phyloP scores from a whole-genome alignment of 805 yeast species.

The Spathaspora sp. region DNA sequence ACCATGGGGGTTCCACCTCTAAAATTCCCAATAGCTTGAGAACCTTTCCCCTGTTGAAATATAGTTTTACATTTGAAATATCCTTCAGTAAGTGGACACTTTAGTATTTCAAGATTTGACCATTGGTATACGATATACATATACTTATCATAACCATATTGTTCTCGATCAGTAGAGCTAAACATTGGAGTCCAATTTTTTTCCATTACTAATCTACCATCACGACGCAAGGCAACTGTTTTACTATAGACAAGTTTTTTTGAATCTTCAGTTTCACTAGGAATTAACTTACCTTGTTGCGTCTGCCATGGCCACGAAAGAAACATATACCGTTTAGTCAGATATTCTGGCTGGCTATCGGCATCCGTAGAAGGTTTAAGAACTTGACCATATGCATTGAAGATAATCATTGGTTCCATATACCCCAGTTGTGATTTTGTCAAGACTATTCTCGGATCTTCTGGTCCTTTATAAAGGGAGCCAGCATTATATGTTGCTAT shows the following conservation, averaged over 20 bases:
- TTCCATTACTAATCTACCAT: constrained; percentile 8
- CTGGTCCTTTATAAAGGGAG: constrained; percentile 21
- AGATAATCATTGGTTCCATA: constrained; percentile 23
- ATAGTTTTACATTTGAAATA: constrained; percentile 1
- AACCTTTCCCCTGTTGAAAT: constrained; percentile 1
- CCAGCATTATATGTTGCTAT: constrained; percentile 10
- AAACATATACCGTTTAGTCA: constrained; percentile 19
- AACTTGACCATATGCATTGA: constrained; percentile 10
- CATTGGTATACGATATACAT: constrained; percentile 30
- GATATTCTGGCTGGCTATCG: constrained; percentile 2
- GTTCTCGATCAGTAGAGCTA: constrained; percentile 17
- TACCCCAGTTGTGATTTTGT: constrained; percentile 16
- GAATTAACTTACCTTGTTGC: constrained; percentile 24
- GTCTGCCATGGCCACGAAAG: constrained; percentile 31
- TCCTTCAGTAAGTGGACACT: constrained; percentile 17
- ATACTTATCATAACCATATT: constrained; percentile 22
- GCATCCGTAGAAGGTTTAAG: not conserved
- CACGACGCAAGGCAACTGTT: constrained; percentile 17
- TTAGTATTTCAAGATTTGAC: constrained; percentile 23
- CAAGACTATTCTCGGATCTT: constrained; percentile 21
- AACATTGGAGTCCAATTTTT: constrained; percentile 41
- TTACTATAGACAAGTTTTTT: constrained; percentile 12
- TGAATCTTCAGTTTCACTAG: constrained; percentile 14
- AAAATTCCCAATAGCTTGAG: constrained; percentile 22
- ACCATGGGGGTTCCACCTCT: constrained; percentile 34